Percentiles rank a stretch among this genome's conserved stretches.
phyloP scores from a whole-genome alignment of 306 rosid genomes.

The apple (Malus domestica) region ASM211411v1 NC_041796.1:22307001-22307500 shows the following conservation, averaged over 20 bases:
- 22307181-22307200: neutral
- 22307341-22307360: neutral
- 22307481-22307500: neutral
- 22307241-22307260: neutral
- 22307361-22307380: neutral
- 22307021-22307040: conserved; percentile 41
- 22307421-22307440: neutral
- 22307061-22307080: conserved; percentile 10
- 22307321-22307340: conserved; percentile 3
- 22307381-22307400: neutral
- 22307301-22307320: neutral
- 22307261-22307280: neutral
- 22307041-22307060: conserved; percentile 27
- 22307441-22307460: neutral
- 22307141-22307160: neutral
- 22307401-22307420: neutral
- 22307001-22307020: conserved; percentile 5
- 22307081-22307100: conserved; percentile 23
- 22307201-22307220: neutral
- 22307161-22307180: conserved; percentile 10
- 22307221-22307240: neutral
- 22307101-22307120: conserved; percentile 31
- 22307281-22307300: neutral
- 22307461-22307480: neutral
- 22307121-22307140: conserved; percentile 40